Conservation (phyloP, 225 moss, liverwort and hornwort genomes). For the Sphagnum contortum region DNA sequence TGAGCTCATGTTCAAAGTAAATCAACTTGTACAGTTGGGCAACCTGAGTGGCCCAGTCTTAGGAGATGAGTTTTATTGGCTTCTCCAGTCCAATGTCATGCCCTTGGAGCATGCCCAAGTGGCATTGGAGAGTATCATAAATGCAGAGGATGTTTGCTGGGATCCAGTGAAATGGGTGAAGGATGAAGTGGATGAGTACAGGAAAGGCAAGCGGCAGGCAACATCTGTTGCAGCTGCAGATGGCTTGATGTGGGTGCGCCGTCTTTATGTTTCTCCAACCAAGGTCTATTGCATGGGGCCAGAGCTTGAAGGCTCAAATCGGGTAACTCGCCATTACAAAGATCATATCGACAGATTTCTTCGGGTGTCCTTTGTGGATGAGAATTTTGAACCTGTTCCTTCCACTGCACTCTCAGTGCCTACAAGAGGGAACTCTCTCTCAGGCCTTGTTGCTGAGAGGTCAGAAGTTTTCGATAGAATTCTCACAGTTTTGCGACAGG, state of each 20-base stretch:
- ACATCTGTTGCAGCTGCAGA: slow-evolving; percentile 24
- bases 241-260: slow-evolving; percentile 44
- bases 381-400: slow-evolving; percentile 43
- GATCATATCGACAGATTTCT: slow-evolving; percentile 45
- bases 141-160: slow-evolving; percentile 11
- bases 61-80: slow-evolving; percentile 31
- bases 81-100: slow-evolving; percentile 20
- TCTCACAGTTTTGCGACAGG: slow-evolving; percentile 44
- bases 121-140: slow-evolving; percentile 25
- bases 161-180: slow-evolving; percentile 22
- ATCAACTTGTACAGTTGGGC: slow-evolving; percentile 55
- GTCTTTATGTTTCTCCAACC: slow-evolving; percentile 71
- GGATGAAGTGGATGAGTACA: slow-evolving; percentile 10
- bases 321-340: slow-evolving; percentile 51
- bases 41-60: slow-evolving; percentile 35
- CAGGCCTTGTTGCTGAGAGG: slow-evolving; percentile 21
- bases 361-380: slow-evolving; percentile 82
- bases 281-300: slow-evolving; percentile 75
- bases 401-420: slow-evolving; percentile 35
- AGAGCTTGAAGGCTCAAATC: slow-evolving; percentile 67
- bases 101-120: slow-evolving; percentile 6
- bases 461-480: slow-evolving; percentile 58
- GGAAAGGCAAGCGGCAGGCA: slow-evolving; percentile 9
- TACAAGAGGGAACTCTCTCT: slow-evolving; percentile 1
- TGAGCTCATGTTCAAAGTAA: slow-evolving; percentile 54